Base-by-base conservation (phyloP, 805 yeast genomes). In the Metschnikowia shivogae region DNA sequence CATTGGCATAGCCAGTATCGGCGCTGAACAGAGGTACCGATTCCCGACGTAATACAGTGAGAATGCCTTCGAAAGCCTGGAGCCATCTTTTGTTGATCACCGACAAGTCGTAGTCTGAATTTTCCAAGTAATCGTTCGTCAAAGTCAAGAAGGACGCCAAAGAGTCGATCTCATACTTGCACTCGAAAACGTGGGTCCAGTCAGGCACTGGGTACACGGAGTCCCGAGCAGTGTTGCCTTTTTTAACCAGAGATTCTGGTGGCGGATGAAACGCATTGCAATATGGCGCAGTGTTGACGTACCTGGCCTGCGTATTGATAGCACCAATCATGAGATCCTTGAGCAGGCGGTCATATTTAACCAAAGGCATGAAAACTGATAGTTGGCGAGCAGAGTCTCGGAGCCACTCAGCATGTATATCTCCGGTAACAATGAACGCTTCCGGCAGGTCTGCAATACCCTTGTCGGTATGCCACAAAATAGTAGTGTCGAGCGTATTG, bases 191-290 rank as follows among this genome's bases (percentile, higher is more conserved):
- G 22, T 70, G 70, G 13, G 62, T 61, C 81, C 89, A 86, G 47
- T 85, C 79, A 1, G 89, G 90, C 5, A 56, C 55, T 0, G 97
- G 97, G 30, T 55, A 60, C 5, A 89, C 96, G 4, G 63, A 58
- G 59, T 89, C 96, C 42, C 70, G 62, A 1, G 82, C 75, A 6
- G 85, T 68, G 1, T 73, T 64, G 27, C 77, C 80, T 32, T 69
- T 68, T 34, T 67, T 68, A 24, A 84, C 68, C 0, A 67, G 68
- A 1, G 82, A 73, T 5, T 58, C 65, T 3, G 67, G 67, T 0
- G 96, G 96, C 1, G 96, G 95, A 57, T 89, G 95, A 68, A 87
- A 89, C 0, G 96, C 96, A 63, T 89, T 89, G 64, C 97, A 89
- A 62, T 86, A 89, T 0, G 96, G 95, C 5, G 84, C 77, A 22